These are phyloP conservation scores for Diplodia seriata DNA, from an alignment of 2,329 filamentous ascomycete species.

Conservation along the genomic window DNA sequence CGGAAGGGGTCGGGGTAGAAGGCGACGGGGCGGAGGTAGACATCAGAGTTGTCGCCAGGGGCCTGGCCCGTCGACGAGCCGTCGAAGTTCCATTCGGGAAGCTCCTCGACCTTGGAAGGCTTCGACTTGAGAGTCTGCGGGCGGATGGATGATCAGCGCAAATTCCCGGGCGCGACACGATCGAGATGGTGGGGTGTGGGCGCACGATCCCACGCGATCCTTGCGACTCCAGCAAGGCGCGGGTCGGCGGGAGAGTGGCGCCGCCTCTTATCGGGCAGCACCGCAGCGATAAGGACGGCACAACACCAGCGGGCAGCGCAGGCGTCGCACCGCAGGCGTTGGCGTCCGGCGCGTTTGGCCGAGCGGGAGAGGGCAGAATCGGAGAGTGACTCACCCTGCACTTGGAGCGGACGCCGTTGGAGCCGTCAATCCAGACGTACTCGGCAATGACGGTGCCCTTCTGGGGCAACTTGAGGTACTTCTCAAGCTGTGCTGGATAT, in stretches of 20 bases:
- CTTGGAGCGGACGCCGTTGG: constrained; percentile 88
- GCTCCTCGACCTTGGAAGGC: constrained; percentile 65
- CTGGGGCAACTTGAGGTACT: constrained; percentile 91
- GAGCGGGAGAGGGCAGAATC: constrained; percentile 32
- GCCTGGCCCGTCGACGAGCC: constrained; percentile 93
- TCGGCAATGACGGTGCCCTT: constrained; percentile 89
- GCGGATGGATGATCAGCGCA: constrained; percentile 31
- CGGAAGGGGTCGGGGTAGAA: constrained; percentile 94
- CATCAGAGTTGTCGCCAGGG: constrained; percentile 93
- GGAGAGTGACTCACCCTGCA: constrained; percentile 76
- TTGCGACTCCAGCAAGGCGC: constrained; percentile 23
- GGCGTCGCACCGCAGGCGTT: constrained; percentile 30
- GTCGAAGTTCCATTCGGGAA: constrained; percentile 82
- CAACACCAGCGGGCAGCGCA: constrained; percentile 1
- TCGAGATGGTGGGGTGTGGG: constrained; percentile 32
- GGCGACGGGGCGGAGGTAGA: constrained; percentile 91
- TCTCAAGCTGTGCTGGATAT: constrained; percentile 70
- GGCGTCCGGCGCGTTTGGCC: constrained; percentile 26
- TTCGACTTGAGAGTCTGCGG: constrained; percentile 68
- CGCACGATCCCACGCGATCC: constrained; percentile 28
- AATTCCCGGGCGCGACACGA: constrained; percentile 31
- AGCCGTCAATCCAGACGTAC: constrained; percentile 94
- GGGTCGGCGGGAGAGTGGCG: constrained; percentile 34
- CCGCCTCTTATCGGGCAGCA: constrained; percentile 41
- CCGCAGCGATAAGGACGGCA: constrained; percentile 41